phyloP scores from a whole-genome alignment of 2,329 filamentous ascomycete species.

The Epichloe bromicola region DNA sequence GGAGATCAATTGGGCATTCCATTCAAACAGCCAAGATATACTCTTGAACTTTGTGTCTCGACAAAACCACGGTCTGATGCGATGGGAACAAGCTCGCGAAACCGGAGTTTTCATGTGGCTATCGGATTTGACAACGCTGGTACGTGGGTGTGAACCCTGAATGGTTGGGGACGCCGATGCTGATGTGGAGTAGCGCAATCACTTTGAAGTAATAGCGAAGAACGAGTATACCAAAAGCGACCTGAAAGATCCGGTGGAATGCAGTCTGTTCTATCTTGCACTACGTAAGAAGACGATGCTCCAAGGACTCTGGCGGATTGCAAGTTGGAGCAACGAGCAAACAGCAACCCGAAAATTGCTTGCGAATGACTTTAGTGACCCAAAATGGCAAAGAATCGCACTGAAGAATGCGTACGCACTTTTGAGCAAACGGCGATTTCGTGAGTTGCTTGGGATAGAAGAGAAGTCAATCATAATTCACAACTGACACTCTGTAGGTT shows the following conservation, averaged over 20 bases:
- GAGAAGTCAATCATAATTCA: background rate
- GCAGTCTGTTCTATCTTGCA: constrained; percentile 82
- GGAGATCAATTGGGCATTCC: constrained; percentile 77
- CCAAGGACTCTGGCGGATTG: constrained; percentile 89
- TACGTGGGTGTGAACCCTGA: constrained; percentile 30
- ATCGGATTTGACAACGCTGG: constrained; percentile 60
- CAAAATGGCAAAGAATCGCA: constrained; percentile 77
- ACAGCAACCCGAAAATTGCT: constrained; percentile 64
- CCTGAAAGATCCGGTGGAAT: constrained; percentile 79
- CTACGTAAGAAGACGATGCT: constrained; percentile 83
- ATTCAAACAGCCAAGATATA: constrained; percentile 80
- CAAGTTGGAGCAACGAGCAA: constrained; percentile 79
- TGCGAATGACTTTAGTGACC: constrained; percentile 80
- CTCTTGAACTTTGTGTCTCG: constrained; percentile 68
- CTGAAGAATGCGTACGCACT: constrained; percentile 94
- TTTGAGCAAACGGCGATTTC: constrained; percentile 78
- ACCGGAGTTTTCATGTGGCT: constrained; percentile 95
- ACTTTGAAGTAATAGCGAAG: constrained; percentile 82
- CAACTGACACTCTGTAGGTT: constrained; percentile 40
- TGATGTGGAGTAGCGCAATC: constrained; percentile 28
- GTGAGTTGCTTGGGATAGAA: constrained; percentile 26
- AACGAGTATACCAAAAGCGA: constrained; percentile 88
- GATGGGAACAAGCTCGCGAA: constrained; percentile 76
- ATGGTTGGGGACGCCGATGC: background rate
- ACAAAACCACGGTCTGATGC: constrained; percentile 66